Conservation (phyloP, 1,284 basidiomycete genomes). For the Ganoderma multipileum region DNA sequence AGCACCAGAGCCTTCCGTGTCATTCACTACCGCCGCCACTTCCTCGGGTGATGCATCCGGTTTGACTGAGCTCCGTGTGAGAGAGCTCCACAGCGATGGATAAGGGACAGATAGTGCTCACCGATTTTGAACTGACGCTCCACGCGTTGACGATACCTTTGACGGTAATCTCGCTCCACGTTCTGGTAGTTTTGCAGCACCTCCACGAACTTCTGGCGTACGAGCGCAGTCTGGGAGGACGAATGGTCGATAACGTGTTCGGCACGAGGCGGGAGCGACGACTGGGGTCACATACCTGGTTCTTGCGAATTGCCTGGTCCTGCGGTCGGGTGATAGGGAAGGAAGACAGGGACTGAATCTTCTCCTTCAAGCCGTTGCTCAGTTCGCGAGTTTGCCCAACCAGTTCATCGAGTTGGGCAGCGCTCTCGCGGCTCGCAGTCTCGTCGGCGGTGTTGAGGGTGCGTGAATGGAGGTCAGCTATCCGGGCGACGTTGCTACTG, state of each 20-base stretch:
- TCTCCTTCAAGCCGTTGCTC: conserved; percentile 67
- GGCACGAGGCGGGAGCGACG: not conserved
- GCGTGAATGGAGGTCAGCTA: conserved; percentile 65
- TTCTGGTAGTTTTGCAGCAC: conserved; percentile 79
- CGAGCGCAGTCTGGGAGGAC: conserved; percentile 52
- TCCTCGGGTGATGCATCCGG: conserved; percentile 90
- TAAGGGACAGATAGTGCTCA: conserved; percentile 36
- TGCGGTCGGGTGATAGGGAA: conserved; percentile 46
- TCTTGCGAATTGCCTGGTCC: conserved; percentile 71
- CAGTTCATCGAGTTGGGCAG: conserved; percentile 60
- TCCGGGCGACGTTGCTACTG: conserved; percentile 60
- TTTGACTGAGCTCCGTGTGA: conserved; percentile 63
- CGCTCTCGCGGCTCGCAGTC: conserved; percentile 49
- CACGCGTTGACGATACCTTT: conserved; percentile 83
- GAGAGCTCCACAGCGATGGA: not conserved
- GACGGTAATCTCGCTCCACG: conserved; percentile 87
- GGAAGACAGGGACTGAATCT: conserved; percentile 64
- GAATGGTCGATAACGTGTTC: not conserved
- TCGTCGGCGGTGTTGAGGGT: conserved; percentile 64
- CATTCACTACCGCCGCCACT: conserved; percentile 77
- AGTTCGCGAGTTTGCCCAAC: conserved; percentile 68
- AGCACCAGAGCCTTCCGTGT: conserved; percentile 61
- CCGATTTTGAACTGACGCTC: conserved; percentile 92
- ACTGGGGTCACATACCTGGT: conserved; percentile 60
- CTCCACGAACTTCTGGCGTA: conserved; percentile 71